Percentiles rank a stretch among this genome's conserved stretches.
phyloP scores from a whole-genome alignment of 2,329 filamentous ascomycete genomes.

The Orbilia javanica region DNA sequence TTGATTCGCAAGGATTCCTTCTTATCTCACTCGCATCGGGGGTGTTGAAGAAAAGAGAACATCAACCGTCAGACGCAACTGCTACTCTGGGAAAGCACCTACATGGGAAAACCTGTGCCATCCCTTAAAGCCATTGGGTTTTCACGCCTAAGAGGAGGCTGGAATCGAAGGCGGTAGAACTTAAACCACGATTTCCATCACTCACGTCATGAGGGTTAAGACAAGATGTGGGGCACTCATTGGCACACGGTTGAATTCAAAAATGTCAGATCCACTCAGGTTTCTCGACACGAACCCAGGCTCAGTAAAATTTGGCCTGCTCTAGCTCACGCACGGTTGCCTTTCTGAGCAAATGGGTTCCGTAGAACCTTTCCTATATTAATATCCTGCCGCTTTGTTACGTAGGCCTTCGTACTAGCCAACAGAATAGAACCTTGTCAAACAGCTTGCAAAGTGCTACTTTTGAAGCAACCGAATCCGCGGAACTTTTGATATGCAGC shows the following conservation, averaged over 20 bases:
- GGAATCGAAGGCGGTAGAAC: slow-evolving; percentile 53
- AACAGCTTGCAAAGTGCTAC: not conserved
- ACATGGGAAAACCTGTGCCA: slow-evolving; percentile 6
- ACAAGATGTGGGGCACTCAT: slow-evolving; percentile 53
- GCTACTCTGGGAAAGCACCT: slow-evolving; percentile 27
- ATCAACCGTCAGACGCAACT: slow-evolving; percentile 22
- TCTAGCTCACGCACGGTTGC: slow-evolving; percentile 49
- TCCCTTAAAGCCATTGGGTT: slow-evolving; percentile 26
- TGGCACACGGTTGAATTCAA: slow-evolving; percentile 58
- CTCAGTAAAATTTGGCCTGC: slow-evolving; percentile 35
- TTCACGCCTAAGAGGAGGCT: slow-evolving; percentile 34
- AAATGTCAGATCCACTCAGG: slow-evolving; percentile 38
- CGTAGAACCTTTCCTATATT: slow-evolving; percentile 32
- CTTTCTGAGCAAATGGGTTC: slow-evolving; percentile 2
- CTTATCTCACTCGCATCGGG: slow-evolving; percentile 36
- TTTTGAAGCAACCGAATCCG: slow-evolving; percentile 48
- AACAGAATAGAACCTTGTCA: slow-evolving; percentile 33
- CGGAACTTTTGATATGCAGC: slow-evolving; percentile 54
- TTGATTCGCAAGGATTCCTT: slow-evolving; percentile 40
- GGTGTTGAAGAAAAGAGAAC: slow-evolving; percentile 23
- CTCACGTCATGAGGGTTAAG: slow-evolving; percentile 57
- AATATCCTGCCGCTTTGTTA: slow-evolving; percentile 41
- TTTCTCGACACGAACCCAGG: slow-evolving; percentile 19
- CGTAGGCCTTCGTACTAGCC: slow-evolving; percentile 32
- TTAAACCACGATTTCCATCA: slow-evolving; percentile 55